Base-by-base conservation (phyloP, 129 eudicot species). In the Flaveria trinervia region DNA sequence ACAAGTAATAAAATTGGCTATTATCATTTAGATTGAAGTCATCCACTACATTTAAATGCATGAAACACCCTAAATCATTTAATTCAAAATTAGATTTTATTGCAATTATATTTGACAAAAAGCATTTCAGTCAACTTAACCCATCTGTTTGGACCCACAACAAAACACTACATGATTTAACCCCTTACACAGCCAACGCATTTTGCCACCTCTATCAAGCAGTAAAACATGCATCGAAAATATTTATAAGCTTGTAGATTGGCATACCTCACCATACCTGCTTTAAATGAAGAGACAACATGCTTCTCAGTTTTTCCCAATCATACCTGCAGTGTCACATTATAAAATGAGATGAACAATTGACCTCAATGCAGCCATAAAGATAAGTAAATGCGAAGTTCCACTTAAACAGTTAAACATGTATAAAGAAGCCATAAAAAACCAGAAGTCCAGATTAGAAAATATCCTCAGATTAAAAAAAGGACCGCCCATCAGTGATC, bases 181-280 rank as follows among this genome's bases (percentile, higher is more conserved):
- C 22, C 41, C 23, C 3, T 64, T 13, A 64, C 11, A 16, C 1
- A 41, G 43, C 69, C 43, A 18, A 28, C 1, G 11, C 23, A 64
- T 30, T 28, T 64, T 64, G 44, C 69, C 68, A 30, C 69, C 69
- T 64, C 48, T 33, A 64, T 1, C 25, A 2, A 17, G 41, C 26
- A 70, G 11, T 60, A 33, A 55, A 72, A 51, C 51, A 76, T 30
- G 67, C 45, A 66, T 7, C 48, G 9, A 66, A 65, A 39, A 65
- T 18, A 2, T 33, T 4, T 48, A 25, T 60, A 51, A 69, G 51
- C 57, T 43, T 60, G 62, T 77, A 73, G 52, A 62, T 74, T 49
- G 68, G 92, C 88, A 67, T 83, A 83, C 88, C 87, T 82, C 91
- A 71, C 72, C 89, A 71, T 90, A 93, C 98, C 98, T 93, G 89